These are phyloP conservation scores for Phytopythium boreale DNA, from an alignment of 352 stramenopile genomes.

Conservation along the genomic window DNA sequence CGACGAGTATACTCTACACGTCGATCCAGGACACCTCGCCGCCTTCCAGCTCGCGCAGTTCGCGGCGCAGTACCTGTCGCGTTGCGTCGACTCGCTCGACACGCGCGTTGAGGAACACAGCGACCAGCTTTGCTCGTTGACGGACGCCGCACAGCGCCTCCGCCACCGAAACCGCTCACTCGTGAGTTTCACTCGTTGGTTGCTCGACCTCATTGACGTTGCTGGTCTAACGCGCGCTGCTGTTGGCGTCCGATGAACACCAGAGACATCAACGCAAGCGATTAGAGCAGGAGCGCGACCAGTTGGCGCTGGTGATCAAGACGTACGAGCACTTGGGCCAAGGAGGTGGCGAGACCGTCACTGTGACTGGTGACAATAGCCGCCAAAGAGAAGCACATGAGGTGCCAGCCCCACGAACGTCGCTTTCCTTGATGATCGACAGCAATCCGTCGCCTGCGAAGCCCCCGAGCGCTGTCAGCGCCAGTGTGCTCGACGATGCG, in stretches of 20 bases:
- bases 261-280: conserved; percentile 37
- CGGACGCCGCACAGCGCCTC: conserved; percentile 14
- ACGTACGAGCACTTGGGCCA: conserved; percentile 54
- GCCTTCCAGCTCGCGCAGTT: conserved; percentile 60
- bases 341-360: too few relatives aligned
- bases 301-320: conserved; percentile 47
- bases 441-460: not conserved
- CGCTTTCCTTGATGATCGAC: not conserved
- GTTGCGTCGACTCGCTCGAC: conserved; percentile 47
- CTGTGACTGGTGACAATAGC: conserved; percentile 8
- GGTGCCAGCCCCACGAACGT: not conserved
- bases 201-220: not conserved
- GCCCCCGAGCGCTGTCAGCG: not conserved
- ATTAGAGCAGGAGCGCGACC: conserved; percentile 47
- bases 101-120: conserved; percentile 38
- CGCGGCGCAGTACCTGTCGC: conserved; percentile 66
- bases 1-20: conserved; percentile 19
- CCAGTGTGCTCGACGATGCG: not conserved
- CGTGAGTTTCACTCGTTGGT: conserved; percentile 12
- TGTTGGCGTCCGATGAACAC: not conserved
- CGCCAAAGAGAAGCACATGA: not conserved
- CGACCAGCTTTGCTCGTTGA: conserved; percentile 22
- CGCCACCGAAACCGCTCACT: conserved; percentile 23
- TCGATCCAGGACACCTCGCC: conserved; percentile 41
- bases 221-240: not conserved